Conservation (phyloP, 225 moss, liverwort and hornwort species). For the Sphagnum contortum region DNA sequence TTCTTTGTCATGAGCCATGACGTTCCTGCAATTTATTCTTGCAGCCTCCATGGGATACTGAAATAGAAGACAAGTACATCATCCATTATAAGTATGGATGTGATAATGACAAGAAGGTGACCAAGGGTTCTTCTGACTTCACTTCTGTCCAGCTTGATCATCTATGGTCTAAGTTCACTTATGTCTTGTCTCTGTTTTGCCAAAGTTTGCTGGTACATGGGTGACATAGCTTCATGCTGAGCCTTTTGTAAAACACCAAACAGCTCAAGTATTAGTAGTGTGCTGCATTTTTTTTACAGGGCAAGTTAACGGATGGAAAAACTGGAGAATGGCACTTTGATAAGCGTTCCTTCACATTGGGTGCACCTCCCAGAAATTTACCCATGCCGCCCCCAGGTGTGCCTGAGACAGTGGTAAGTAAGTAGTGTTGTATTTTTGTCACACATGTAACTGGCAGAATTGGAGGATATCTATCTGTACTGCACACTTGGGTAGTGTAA, state of each 20-base stretch:
- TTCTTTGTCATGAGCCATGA: no score
- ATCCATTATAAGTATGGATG: conserved; percentile 98
- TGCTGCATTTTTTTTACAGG: conserved; percentile 22
- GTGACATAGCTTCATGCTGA: no score
- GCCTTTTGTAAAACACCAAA: no score
- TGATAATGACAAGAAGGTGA: conserved; percentile 79
- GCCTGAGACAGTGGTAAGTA: conserved; percentile 76
- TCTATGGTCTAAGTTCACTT: neutral
- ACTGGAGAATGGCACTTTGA: conserved; percentile 92
- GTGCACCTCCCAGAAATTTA: conserved; percentile 73
- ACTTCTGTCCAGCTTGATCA: neutral
- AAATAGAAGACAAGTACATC: conserved; percentile 63
- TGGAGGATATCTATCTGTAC: no score
- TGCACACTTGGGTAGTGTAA: neutral
- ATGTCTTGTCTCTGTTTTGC: neutral
- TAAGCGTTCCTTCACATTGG: conserved; percentile 48
- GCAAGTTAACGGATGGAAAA: conserved; percentile 67
- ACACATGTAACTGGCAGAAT: no score
- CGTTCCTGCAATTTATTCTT: neutral
- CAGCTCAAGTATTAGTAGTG: neutral
- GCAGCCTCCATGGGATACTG: conserved; percentile 97
- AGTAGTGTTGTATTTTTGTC: neutral
- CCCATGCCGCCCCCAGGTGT: conserved; percentile 74
- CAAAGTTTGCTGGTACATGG: no score
- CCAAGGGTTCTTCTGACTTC: no score